phyloP scores from a whole-genome alignment of 106 monocot genomes.

The Agapanthus africanus region DNA sequence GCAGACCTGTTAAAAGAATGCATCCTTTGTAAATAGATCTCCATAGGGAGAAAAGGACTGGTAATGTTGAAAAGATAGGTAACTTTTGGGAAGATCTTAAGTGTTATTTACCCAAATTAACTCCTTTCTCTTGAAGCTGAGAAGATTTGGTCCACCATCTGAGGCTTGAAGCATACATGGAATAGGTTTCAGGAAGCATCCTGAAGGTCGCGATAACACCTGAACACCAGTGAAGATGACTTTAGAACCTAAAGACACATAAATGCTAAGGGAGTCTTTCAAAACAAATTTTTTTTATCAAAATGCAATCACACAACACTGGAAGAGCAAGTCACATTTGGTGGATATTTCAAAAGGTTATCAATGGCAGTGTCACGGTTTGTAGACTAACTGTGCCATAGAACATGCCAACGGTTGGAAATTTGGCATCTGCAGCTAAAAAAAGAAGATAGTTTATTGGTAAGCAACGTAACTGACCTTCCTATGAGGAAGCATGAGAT shows the following conservation, averaged over 20 bases:
- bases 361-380: not conserved
- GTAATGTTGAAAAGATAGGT: not conserved
- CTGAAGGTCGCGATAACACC: slow-evolving; percentile 78
- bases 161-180: slow-evolving; percentile 36
- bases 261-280: not conserved
- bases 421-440: not conserved
- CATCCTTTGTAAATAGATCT: not conserved
- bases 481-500: not conserved
- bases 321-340: not conserved
- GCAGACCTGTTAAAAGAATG: slow-evolving; percentile 59
- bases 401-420: not conserved
- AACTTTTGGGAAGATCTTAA: not conserved
- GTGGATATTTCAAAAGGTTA: not conserved
- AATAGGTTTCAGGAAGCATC: slow-evolving; percentile 83
- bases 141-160: slow-evolving; percentile 68
- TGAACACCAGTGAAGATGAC: slow-evolving; percentile 10
- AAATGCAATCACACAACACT: not conserved
- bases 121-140: slow-evolving; percentile 84
- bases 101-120: slow-evolving; percentile 68
- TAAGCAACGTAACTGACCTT: not conserved
- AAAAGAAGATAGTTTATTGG: not conserved
- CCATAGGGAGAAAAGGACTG: not conserved
- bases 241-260: not conserved
- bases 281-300: not conserved
- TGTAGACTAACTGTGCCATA: not conserved